Evolutionary conservation across 2,329 filamentous ascomycete genomes (phyloP), one percentile per base, ranked within the genome.

Genomic region (Sclerotiophoma versabilis): DNA sequence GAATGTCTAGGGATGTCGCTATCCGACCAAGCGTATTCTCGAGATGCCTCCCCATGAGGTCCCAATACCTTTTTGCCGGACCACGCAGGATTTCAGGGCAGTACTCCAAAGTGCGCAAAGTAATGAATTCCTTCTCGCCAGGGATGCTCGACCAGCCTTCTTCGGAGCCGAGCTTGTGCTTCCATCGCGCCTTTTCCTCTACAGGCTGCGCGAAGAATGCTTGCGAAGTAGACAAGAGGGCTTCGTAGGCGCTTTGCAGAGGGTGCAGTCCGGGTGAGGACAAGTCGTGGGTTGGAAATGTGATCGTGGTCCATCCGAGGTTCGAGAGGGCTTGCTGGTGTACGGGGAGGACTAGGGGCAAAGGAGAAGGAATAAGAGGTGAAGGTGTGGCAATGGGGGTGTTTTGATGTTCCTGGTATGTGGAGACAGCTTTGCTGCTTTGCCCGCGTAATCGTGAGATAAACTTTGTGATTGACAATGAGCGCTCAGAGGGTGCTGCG

Each of bases 101-200:
- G 23, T 69, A 67, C 1, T 58, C 59, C 1, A 73, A 47, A 1
- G 67, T 72, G 4, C 73, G 63, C 2, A 76, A 44, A 0, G 73
- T 75, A 54, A 76, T 73, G 57, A 76, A 75, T 52, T 76, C 73
- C 48, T 76, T 76, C 47, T 76, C 73, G 7, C 73, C 72, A 0
- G 60, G 62, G 15, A 76, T 71, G 17, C 62, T 63, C 19, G 61
- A 64, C 69, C 71, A 76, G 27, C 73, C 73, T 60, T 75, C 73
- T 60, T 76, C 73, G 33, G 63, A 62, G 15, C 66, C 64, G 27
- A 74, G 66, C n/a, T 61, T 61, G 33, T 69, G 72, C 29, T 68
- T 68, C 71, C 69, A 76, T 30, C 54, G 34, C 14, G 42, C 14
- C 36, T 76, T 76, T 25, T 69, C 57, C 0, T 49, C 30, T 27